Evolutionary conservation across 1,284 basidiomycete species (phyloP), one percentile per base, ranked within the genome.

Genomic region (Ceratobasidium sp.): DNA sequence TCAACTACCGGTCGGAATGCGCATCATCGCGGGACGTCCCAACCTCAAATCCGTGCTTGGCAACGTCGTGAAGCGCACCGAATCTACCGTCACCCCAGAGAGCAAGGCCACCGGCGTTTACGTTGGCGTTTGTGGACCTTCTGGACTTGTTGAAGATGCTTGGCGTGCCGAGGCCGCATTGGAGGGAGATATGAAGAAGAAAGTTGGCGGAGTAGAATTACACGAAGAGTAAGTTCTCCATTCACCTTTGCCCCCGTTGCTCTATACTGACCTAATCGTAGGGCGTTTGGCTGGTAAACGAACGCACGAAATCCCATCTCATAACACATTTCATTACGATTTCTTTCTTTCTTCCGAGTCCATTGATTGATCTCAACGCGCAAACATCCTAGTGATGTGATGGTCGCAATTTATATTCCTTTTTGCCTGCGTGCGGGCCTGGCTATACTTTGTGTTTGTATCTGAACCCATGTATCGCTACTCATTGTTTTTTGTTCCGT

Each of bases 181-280:
- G 50, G 86, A 87, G 70, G 79, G 81, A 5, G 76, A 80, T 21
- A 80, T 85, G 75, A 84, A 87, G 79, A 84, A 84, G 76, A 84
- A 85, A 16, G 84, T 91, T 32, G 90, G 91, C 14, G 91, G 91
- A 6, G 84, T 93, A 49, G 89, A 92, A 79, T 77, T 91, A 16
- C 86, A 89, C 77, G 88, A 91, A 79, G 91, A 93, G 90, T 87
- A 73, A 74, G 77, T 75, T 32, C 1, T 30, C 18, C 67, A n/a
- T 23, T 70, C 43, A 55, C 32, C 67, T 71, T 73, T 18, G 49
- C 55, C n/a, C n/a, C 57, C 63, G 72, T 70, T 47, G 16, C 43
- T 35, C 7, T n/a, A n/a, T 59, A 9, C 21, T 50, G 44, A 52
- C 70, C 57, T 6, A 14, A 9, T 44, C 30, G 26, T 57, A 83